phyloP scores from a whole-genome alignment of 1,284 basidiomycete species.

The Irpex rosettiformis region DNA sequence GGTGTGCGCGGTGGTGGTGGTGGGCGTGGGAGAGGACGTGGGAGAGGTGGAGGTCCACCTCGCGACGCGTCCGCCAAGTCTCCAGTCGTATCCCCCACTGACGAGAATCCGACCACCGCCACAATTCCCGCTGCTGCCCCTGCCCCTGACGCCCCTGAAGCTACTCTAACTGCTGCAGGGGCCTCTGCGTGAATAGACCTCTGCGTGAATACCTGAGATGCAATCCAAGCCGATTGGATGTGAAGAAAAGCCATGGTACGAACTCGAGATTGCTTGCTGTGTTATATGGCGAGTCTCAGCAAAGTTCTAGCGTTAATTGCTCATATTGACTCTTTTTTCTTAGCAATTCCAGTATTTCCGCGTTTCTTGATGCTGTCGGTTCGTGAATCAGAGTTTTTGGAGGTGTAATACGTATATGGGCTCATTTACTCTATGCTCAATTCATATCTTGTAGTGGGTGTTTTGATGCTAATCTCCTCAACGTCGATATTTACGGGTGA shows the following conservation, averaged over 20 bases:
- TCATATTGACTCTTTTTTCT: neutral
- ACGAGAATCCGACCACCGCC: neutral
- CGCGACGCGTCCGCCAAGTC: neutral
- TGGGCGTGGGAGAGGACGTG: conserved; percentile 25
- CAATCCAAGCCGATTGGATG: neutral
- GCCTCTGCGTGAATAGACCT: too few species aligned
- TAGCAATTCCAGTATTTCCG: neutral
- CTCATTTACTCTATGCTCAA: neutral
- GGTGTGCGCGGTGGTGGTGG: conserved; percentile 24
- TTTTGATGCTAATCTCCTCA: too few species aligned
- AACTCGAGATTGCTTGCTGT: neutral
- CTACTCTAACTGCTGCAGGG: too few species aligned
- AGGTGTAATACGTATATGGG: neutral
- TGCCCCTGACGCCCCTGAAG: neutral
- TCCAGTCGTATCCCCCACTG: neutral
- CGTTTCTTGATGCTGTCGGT: neutral
- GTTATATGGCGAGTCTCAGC: neutral
- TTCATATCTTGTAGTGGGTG: too few species aligned
- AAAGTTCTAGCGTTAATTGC: neutral
- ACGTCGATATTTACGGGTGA: too few species aligned
- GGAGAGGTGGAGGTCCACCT: conserved; percentile 17
- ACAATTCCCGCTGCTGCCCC: neutral
- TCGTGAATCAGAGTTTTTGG: neutral
- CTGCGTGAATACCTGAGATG: too few species aligned
- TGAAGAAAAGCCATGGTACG: neutral